These are phyloP conservation scores for Taxillus chinensis DNA, from an alignment of 164 flowering plant genomes.

Conservation along the genomic window DNA sequence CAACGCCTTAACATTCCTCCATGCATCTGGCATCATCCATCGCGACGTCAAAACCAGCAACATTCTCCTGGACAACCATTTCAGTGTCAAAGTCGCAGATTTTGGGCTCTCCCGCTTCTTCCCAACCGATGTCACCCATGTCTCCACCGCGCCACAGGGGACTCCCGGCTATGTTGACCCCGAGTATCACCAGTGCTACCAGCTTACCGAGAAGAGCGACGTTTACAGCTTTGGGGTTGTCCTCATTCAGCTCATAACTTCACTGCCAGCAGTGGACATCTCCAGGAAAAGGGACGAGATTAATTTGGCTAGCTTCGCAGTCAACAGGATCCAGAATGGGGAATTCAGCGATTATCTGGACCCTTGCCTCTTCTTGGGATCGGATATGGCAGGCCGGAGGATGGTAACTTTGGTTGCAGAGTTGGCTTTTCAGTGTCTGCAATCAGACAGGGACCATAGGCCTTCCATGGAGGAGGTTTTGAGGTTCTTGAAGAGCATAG, in stretches of 20 bases:
- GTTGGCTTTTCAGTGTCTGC: slow-evolving; percentile 47
- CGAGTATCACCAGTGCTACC: slow-evolving; percentile 45
- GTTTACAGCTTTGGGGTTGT: slow-evolving; percentile 65
- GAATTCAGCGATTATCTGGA: slow-evolving; percentile 39
- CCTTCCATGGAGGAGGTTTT: slow-evolving; percentile 45
- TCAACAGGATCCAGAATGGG: slow-evolving; percentile 29
- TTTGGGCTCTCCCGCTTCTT: slow-evolving; percentile 66
- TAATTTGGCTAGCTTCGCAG: slow-evolving; percentile 40
- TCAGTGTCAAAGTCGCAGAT: slow-evolving; percentile 69
- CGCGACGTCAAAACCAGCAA: slow-evolving; percentile 73
- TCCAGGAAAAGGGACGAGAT: slow-evolving; percentile 29
- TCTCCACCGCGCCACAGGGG: slow-evolving; percentile 81
- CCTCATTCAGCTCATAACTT: slow-evolving; percentile 47
- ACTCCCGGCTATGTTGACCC: slow-evolving; percentile 78
- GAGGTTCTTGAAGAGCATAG: slow-evolving; percentile 18
- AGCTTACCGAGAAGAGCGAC: slow-evolving; percentile 55
- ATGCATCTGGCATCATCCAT: slow-evolving; percentile 59
- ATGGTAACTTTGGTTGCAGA: slow-evolving; percentile 36
- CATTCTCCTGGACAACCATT: slow-evolving; percentile 58
- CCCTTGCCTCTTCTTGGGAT: slow-evolving; percentile 26
- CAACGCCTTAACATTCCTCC: slow-evolving; percentile 59
- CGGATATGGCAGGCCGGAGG: slow-evolving; percentile 20
- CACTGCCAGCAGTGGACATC: slow-evolving; percentile 48
- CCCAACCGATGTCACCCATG: slow-evolving; percentile 53
- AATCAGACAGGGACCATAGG: slow-evolving; percentile 38